Evolutionary conservation across 139 green algal genomes (phyloP), one percentile per base, ranked within the genome.

Genomic region (Volvox africanus): DNA sequence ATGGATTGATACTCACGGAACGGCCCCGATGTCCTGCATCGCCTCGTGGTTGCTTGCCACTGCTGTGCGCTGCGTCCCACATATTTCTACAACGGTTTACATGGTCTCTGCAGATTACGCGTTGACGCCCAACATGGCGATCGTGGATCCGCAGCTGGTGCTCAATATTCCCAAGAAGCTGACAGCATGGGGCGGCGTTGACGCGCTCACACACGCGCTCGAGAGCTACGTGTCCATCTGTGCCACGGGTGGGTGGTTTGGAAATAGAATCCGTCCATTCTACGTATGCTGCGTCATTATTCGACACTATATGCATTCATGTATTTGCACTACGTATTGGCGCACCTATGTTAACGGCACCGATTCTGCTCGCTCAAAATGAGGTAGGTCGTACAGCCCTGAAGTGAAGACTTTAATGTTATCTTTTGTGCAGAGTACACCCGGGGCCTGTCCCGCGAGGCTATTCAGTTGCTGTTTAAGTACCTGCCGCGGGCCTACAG

Each of bases 121-220:
- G 9, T 88, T 97, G 50, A 97, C 88, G 35, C 92, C 93, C 33
- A 77, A 78, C 87, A 95, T 95, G 91, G 93, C 91, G 50, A 95
- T 93, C 86, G 92, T 93, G 36, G 89, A 93, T 81, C 86, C 93
- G 12, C 92, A 94, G 88, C 91, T 95, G 88, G 91, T 94, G 21
- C 61, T 93, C 30, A 92, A 93, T 92, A 97, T 97, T 85, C 95
- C 95, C 81, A 94, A 92, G 80, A 89, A 82, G 44, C 93, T 97
- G 18, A 97, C 95, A 1, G 95, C 95, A 6, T 95, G 90, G 20
- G 94, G 95, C n/a, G 95, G 95, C 79, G 86, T 97, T 30, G 95
- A 97, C 68, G 95, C 95, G 1, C 91, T 97, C 24, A 91, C 80
- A n/a, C 95, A 97, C 87, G 95, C 95, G 19, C 88, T 97, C n/a